Percentiles rank a stretch among this genome's conserved stretches.
Evolutionary conservation across 2,329 filamentous ascomycete species (phyloP).

Genomic region (Venturia pyrina): DNA sequence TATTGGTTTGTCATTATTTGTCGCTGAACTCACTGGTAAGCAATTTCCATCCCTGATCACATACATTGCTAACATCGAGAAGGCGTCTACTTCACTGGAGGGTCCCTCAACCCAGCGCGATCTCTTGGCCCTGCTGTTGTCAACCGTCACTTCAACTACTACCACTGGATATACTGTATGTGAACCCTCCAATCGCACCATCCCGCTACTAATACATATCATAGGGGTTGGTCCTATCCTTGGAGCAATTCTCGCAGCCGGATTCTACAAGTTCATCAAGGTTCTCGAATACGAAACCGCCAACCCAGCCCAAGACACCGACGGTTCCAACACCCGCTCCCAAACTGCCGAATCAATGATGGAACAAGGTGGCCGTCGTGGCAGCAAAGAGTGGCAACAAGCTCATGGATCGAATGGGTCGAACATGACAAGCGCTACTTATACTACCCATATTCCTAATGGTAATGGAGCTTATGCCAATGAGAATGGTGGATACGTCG

Average conservation of each 20-base stretch:
- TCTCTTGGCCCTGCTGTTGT: constrained; percentile 12
- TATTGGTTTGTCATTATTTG: constrained; percentile 16
- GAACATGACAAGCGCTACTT: neutral
- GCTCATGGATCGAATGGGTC: neutral
- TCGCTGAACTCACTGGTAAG: constrained; percentile 13
- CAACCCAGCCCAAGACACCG: constrained; percentile 11
- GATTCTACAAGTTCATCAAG: constrained; percentile 18
- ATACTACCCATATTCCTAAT: neutral
- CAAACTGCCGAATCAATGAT: constrained; percentile 8
- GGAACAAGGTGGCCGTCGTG: neutral
- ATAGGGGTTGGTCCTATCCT: constrained; percentile 9
- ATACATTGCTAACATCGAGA: neutral
- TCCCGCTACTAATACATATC: neutral
- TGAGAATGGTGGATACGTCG: neutral
- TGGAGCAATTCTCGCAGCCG: constrained; percentile 9
- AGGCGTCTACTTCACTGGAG: constrained; percentile 11
- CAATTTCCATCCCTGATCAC: no score
- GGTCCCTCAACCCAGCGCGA: constrained; percentile 11
- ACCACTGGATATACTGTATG: constrained; percentile 14
- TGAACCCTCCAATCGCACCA: neutral
- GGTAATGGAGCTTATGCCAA: no score
- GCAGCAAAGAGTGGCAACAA: constrained; percentile 5
- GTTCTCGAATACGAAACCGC: constrained; percentile 12
- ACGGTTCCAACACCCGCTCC: neutral
- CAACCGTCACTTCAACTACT: neutral